Conservation (phyloP, 2,329 filamentous ascomycete genomes). For the Bipolaris cookei region DNA sequence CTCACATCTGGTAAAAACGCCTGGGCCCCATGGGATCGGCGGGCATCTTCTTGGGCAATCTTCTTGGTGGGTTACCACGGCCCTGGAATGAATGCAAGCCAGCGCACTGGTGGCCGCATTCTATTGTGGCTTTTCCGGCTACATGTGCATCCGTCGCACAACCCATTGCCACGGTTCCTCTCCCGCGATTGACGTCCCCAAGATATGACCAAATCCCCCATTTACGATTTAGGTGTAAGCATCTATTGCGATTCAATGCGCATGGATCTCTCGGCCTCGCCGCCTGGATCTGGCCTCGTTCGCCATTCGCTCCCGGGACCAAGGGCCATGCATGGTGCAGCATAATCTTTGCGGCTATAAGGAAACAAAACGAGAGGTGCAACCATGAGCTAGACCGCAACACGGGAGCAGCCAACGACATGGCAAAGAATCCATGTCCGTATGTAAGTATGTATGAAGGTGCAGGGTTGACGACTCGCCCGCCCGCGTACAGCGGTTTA, state of each 20-base stretch:
- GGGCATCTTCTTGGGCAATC: conserved; percentile 17
- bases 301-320: background rate
- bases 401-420: conserved; percentile 18
- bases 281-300: conserved; percentile 6
- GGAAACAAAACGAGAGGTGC: conserved; percentile 7
- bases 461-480: conserved; percentile 7
- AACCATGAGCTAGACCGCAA: conserved; percentile 30
- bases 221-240: too few species aligned
- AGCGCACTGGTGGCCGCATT: conserved; percentile 18
- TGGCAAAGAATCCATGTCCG: background rate
- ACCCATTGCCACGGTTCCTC: conserved; percentile 22
- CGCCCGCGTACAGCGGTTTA: conserved; percentile 7
- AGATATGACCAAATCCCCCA: too few species aligned
- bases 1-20: background rate
- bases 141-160: conserved; percentile 21
- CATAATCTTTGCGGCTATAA: background rate
- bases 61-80: conserved; percentile 15
- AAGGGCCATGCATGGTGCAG: background rate
- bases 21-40: conserved; percentile 24
- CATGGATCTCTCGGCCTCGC: conserved; percentile 17
- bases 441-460: background rate
- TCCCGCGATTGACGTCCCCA: conserved; percentile 17
- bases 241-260: too few species aligned
- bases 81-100: conserved; percentile 17
- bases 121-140: conserved; percentile 8